Conservation (phyloP, 2,329 filamentous ascomycete species). For the Trichoderma arundinaceum region DNA sequence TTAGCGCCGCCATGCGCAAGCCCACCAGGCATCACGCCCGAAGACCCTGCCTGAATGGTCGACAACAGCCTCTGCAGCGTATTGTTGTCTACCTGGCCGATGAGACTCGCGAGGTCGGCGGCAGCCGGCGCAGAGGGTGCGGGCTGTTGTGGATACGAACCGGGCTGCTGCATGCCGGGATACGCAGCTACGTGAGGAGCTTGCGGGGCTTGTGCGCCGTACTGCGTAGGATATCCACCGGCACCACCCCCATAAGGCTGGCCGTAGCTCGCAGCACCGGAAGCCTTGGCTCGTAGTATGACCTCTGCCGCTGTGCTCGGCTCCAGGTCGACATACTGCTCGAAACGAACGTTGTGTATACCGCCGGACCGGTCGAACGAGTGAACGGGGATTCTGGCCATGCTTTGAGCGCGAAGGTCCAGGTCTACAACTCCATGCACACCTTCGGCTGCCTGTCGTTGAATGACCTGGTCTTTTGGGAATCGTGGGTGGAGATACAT, state of each 20-base stretch:
- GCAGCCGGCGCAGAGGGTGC: conserved; percentile 40
- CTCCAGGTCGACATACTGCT: conserved; percentile 85
- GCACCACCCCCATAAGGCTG: conserved; percentile 41
- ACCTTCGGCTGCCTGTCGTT: conserved; percentile 85
- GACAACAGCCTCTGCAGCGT: conserved; percentile 74
- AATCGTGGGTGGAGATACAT: conserved; percentile 80
- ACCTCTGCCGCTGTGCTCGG: conserved; percentile 80
- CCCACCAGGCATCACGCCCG: conserved; percentile 32
- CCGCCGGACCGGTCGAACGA: conserved; percentile 82
- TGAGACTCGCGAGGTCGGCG: conserved; percentile 65
- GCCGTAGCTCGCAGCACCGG: conserved; percentile 41
- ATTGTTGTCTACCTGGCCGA: conserved; percentile 70
- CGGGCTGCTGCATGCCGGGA: conserved; percentile 37
- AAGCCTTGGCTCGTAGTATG: conserved; percentile 71
- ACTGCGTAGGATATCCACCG: conserved; percentile 41
- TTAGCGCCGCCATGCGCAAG: conserved; percentile 34
- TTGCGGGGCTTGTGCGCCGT: conserved; percentile 41
- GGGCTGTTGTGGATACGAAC: conserved; percentile 44
- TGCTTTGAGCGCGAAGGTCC: conserved; percentile 69
- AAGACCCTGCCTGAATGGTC: conserved; percentile 53
- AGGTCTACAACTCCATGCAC: conserved; percentile 85
- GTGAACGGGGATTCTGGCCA: conserved; percentile 78
- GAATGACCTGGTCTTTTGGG: conserved; percentile 77
- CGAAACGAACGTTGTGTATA: conserved; percentile 77
- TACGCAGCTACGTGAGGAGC: conserved; percentile 36